These are phyloP conservation scores for Straminergon stramineum DNA, from an alignment of 225 moss, liverwort and hornwort genomes.

Conservation along the genomic window DNA sequence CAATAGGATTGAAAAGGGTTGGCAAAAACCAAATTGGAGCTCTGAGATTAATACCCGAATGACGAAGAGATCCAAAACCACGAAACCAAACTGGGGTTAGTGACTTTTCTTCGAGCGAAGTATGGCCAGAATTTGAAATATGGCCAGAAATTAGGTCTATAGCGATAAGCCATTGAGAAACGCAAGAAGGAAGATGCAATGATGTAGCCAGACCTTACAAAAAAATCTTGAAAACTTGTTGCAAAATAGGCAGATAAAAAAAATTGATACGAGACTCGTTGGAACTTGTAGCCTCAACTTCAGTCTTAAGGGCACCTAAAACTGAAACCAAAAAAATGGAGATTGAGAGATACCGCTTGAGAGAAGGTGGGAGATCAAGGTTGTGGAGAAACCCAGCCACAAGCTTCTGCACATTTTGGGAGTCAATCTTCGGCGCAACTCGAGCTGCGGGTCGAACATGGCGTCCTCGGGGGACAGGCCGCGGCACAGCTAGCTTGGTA, in stretches of 20 bases:
- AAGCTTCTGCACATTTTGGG: conserved; percentile 15
- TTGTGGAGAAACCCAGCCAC: conserved; percentile 16
- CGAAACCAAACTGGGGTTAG: not conserved
- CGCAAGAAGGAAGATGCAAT: not conserved
- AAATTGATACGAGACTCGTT: not conserved
- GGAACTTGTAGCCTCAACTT: not conserved
- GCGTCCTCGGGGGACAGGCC: not conserved
- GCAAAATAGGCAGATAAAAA: not conserved
- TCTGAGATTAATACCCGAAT: not conserved
- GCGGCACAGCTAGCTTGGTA: not conserved
- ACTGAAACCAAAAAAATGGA: not conserved
- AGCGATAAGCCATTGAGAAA: not conserved
- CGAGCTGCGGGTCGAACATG: not conserved
- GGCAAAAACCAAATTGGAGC: not conserved
- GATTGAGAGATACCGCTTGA: conserved; percentile 4
- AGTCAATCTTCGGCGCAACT: not conserved
- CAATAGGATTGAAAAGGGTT: not conserved
- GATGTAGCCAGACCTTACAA: too few relatives aligned
- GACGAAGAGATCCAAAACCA: not conserved
- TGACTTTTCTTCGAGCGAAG: too few relatives aligned
- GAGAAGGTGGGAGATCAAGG: not conserved
- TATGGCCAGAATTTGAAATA: not conserved
- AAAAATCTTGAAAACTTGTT: not conserved
- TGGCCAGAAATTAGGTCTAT: not conserved
- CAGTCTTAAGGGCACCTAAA: too few relatives aligned